Evolutionary conservation across 2,329 filamentous ascomycete genomes (phyloP).

Genomic region (Gremmenia infestans): DNA sequence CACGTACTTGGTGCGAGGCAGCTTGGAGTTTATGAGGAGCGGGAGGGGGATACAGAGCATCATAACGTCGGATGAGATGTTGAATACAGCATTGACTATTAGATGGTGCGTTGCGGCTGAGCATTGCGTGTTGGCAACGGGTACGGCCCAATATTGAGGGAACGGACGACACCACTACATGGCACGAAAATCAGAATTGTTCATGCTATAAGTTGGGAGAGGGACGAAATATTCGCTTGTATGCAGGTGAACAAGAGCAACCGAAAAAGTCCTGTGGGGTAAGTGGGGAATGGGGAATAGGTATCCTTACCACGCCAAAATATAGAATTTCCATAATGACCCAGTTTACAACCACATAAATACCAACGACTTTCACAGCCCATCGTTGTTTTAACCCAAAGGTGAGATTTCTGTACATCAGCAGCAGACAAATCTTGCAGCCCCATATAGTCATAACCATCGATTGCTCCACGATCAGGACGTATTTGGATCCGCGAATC

Average conservation of each 20-base stretch:
- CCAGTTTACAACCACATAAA: slow-evolving; percentile 44
- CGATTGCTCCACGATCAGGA: slow-evolving; percentile 55
- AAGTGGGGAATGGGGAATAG: too few relatives aligned
- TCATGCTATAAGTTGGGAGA: too few relatives aligned
- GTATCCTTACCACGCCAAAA: slow-evolving; percentile 33
- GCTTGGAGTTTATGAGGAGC: slow-evolving; percentile 38
- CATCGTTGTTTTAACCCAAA: slow-evolving; percentile 43
- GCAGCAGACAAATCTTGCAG: slow-evolving; percentile 51
- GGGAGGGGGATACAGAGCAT: slow-evolving; percentile 56
- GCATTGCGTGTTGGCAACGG: slow-evolving; percentile 49
- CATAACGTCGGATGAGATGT: slow-evolving; percentile 55
- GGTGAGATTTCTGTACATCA: slow-evolving; percentile 54
- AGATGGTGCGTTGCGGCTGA: slow-evolving; percentile 52
- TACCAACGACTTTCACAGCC: slow-evolving; percentile 44
- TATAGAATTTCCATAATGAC: slow-evolving; percentile 47
- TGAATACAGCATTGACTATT: slow-evolving; percentile 54
- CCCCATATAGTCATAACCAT: slow-evolving; percentile 56
- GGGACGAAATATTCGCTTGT: too few relatives aligned
- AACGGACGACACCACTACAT: slow-evolving; percentile 50
- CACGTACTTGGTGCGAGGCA: slow-evolving; percentile 32
- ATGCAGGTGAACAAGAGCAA: too few relatives aligned
- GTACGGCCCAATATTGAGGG: slow-evolving; percentile 52
- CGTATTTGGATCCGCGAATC: slow-evolving; percentile 52
- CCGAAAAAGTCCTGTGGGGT: too few relatives aligned
- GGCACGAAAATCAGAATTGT: too few relatives aligned